Base-by-base conservation (phyloP, 805 yeast species). In the Saccharomycopsis olivae region DNA sequence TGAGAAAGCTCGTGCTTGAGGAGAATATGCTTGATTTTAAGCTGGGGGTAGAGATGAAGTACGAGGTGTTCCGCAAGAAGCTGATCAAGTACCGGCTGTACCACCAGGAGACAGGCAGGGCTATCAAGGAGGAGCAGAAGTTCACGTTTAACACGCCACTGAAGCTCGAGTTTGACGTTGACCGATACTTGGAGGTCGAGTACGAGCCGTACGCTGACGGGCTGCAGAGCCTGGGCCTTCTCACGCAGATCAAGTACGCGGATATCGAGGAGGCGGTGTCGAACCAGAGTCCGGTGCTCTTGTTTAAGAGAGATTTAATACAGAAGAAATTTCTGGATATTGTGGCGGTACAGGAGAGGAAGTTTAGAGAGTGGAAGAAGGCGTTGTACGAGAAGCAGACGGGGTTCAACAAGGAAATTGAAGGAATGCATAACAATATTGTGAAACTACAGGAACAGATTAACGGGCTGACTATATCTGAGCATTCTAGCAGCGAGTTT, bases 21-120 rank as follows among this genome's bases (percentile, higher is more conserved):
- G 68, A 76, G 16, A 71, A 84, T 57, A 71, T 85, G 80, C 69
- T 82, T 36, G 95, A 87, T 53, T 68, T 88, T 49, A 75, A 85
- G 30, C 54, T 63, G n/a, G 67, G 86, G 5, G 84, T 94, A 5
- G 89, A 86, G 50, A 64, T 66, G n/a, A 57, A 81, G 54, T 86
- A 79, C 59, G 94, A 81, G 50, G 66, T 65, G 25, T 85, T 74
- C 60, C 71, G 95, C 33, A 55, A 63, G 16, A 66, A 66, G 34
- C 71, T 79, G 52, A 63, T 82, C 60, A 64, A 61, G 38, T 63
- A 71, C 9, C 64, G 83, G 13, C 34, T 46, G n/a, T 30, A 23
- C 31, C 40, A 43, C n/a, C 41, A 33, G 6, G 25, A 23, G 10
- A n/a, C n/a, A n/a, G n/a, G n/a, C n/a, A n/a, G n/a, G n/a, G n/a